These are phyloP conservation scores for Thamnidium elegans DNA, from an alignment of 192 early-diverging fungal genomes.

Conservation along the genomic window DNA sequence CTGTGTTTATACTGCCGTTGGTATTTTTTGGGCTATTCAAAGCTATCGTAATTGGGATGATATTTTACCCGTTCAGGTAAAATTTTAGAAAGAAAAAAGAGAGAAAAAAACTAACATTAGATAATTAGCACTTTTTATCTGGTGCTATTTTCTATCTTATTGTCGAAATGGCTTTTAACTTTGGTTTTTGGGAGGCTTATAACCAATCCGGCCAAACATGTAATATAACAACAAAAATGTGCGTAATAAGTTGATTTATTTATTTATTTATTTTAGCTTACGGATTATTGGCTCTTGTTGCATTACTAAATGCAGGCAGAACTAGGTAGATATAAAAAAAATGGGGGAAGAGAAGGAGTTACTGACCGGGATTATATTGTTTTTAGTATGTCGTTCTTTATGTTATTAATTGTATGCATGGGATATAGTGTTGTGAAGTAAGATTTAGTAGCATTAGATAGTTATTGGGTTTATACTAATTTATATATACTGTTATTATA, in stretches of 20 bases:
- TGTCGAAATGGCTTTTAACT: conserved; percentile 91
- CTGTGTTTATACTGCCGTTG: conserved; percentile 72
- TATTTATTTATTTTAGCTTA: conserved; percentile 33
- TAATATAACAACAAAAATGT: conserved; percentile 41
- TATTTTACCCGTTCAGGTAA: conserved; percentile 81
- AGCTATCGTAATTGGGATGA: conserved; percentile 83
- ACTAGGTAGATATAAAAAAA: conserved; percentile 43
- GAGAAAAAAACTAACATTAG: neutral
- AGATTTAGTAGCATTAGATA: conserved; percentile 7
- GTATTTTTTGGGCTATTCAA: conserved; percentile 72
- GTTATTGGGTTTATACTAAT: neutral
- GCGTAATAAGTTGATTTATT: conserved; percentile 39
- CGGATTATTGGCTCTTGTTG: conserved; percentile 66
- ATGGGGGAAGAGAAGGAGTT: neutral
- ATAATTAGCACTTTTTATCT: conserved; percentile 71
- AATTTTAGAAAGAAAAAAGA: neutral
- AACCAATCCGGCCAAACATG: conserved; percentile 61
- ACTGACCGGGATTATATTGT: neutral
- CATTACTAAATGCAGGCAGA: conserved; percentile 82
- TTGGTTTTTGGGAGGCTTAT: conserved; percentile 74
- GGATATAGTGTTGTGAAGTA: conserved; percentile 96
- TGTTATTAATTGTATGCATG: conserved; percentile 91
- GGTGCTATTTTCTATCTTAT: conserved; percentile 83
- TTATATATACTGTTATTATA: conserved; percentile 25
- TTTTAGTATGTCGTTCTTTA: conserved; percentile 89